Evolutionary conservation across 352 stramenopile species (phyloP).

Genomic region (Globisporangium spiculum): DNA sequence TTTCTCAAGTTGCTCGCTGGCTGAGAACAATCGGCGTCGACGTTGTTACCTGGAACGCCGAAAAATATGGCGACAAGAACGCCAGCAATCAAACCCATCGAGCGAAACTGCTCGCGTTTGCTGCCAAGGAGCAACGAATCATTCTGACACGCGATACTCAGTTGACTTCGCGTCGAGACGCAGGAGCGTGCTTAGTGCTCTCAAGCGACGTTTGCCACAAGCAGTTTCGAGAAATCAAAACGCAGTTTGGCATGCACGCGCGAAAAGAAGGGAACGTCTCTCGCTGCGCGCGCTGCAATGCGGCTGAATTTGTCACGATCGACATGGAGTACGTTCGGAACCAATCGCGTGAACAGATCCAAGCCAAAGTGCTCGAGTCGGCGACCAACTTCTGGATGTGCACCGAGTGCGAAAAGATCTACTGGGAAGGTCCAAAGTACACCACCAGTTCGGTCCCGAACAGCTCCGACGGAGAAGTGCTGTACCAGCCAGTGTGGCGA

Average conservation of each 20-base stretch:
- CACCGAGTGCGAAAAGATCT: constrained; percentile 60
- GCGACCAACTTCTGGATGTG: constrained; percentile 57
- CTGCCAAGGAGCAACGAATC: constrained; percentile 39
- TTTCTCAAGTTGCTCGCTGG: constrained; percentile 70
- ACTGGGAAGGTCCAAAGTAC: constrained; percentile 81
- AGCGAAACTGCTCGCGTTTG: constrained; percentile 28
- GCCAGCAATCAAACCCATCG: constrained; percentile 39
- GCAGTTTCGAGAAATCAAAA: constrained; percentile 58
- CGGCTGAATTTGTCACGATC: constrained; percentile 35
- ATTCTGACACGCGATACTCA: constrained; percentile 48
- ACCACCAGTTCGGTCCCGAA: constrained; percentile 9
- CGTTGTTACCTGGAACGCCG: constrained; percentile 61
- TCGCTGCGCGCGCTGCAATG: constrained; percentile 50
- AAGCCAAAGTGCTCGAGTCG: constrained; percentile 27
- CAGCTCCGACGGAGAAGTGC: constrained; percentile 4
- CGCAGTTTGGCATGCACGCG: constrained; percentile 46
- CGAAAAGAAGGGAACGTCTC: constrained; percentile 33
- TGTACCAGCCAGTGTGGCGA: constrained; percentile 10
- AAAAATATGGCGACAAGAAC: constrained; percentile 28
- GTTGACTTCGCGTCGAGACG: constrained; percentile 37
- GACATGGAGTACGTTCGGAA: constrained; percentile 25
- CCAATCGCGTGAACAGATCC: constrained; percentile 25
- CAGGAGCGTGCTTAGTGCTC: constrained; percentile 54
- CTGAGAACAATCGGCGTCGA: constrained; percentile 74
- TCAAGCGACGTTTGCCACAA: constrained; percentile 45